Evolutionary conservation across 495 filamentous ascomycete genomes (phyloP).

Genomic region (Recurvomyces mirabilis): DNA sequence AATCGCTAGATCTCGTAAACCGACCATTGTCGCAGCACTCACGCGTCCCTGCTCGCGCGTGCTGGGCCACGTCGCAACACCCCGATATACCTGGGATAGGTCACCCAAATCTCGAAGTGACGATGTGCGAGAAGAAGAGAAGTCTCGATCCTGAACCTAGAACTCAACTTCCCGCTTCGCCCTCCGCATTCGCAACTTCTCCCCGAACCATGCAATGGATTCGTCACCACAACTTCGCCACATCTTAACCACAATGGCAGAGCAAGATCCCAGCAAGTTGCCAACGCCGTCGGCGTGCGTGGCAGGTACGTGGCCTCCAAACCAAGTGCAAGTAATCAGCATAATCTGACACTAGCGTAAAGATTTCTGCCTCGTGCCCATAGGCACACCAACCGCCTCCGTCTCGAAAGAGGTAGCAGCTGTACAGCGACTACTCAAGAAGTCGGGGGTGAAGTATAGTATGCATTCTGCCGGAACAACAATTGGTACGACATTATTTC

Average conservation of each 20-base stretch:
- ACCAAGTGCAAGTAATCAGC: too few relatives aligned
- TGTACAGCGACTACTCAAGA: slow-evolving; percentile 75
- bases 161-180: slow-evolving; percentile 1
- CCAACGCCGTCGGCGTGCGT: slow-evolving; percentile 29
- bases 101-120: too few relatives aligned
- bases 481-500: slow-evolving; percentile 53
- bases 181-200: too few relatives aligned
- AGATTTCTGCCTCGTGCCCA: slow-evolving; percentile 36
- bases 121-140: too few relatives aligned
- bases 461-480: slow-evolving; percentile 94
- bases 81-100: too few relatives aligned
- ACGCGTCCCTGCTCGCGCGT: too few relatives aligned
- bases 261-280: slow-evolving; percentile 17
- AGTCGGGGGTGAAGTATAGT: slow-evolving; percentile 63
- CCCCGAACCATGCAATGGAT: too few relatives aligned
- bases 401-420: slow-evolving; percentile 80
- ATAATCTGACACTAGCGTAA: not conserved
- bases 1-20: too few relatives aligned
- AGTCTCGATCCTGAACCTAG: not conserved
- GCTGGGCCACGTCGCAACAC: too few relatives aligned
- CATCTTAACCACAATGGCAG: slow-evolving; percentile 13
- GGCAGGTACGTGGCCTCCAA: slow-evolving; percentile 23
- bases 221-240: slow-evolving; percentile 17
- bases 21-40: too few relatives aligned
- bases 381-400: slow-evolving; percentile 70